Conservation (phyloP, 2,329 filamentous ascomycete genomes). For the Fusarium albosuccineum region DNA sequence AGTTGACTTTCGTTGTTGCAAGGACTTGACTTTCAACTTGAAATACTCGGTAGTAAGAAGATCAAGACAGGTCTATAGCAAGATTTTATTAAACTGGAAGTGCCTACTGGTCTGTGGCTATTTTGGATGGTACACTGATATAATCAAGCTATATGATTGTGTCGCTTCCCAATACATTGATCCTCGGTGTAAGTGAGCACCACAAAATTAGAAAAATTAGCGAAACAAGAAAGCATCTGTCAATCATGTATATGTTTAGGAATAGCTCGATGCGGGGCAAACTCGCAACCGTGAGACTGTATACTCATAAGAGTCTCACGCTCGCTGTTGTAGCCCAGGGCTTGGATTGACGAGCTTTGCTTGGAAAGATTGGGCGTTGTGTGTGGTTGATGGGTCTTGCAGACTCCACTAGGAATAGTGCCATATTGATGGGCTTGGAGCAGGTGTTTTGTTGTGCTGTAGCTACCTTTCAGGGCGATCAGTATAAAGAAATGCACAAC, state of each 20-base stretch:
- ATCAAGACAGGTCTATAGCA: too few species aligned
- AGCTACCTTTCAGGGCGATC: background rate
- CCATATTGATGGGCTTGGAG: background rate
- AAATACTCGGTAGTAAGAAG: too few species aligned
- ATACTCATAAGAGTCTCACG: slow-evolving; percentile 72
- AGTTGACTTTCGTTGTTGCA: too few species aligned
- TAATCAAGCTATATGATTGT: too few species aligned
- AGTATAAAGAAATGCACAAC: background rate
- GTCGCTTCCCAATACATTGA: too few species aligned
- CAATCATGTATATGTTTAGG: slow-evolving; percentile 50
- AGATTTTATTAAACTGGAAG: too few species aligned
- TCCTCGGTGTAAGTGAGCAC: background rate
- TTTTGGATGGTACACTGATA: too few species aligned
- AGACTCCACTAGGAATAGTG: background rate
- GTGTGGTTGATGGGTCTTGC: slow-evolving; percentile 14
- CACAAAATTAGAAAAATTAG: background rate
- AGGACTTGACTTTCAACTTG: too few species aligned
- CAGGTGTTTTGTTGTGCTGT: background rate
- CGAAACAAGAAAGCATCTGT: slow-evolving; percentile 43
- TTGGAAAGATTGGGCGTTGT: slow-evolving; percentile 8
- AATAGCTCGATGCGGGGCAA: slow-evolving; percentile 61
- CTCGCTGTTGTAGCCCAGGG: slow-evolving; percentile 56
- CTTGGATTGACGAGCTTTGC: slow-evolving; percentile 46
- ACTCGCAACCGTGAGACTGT: slow-evolving; percentile 69
- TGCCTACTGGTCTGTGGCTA: too few species aligned